phyloP scores from a whole-genome alignment of 352 stramenopile species.

The Pythium dissotocum region DNA sequence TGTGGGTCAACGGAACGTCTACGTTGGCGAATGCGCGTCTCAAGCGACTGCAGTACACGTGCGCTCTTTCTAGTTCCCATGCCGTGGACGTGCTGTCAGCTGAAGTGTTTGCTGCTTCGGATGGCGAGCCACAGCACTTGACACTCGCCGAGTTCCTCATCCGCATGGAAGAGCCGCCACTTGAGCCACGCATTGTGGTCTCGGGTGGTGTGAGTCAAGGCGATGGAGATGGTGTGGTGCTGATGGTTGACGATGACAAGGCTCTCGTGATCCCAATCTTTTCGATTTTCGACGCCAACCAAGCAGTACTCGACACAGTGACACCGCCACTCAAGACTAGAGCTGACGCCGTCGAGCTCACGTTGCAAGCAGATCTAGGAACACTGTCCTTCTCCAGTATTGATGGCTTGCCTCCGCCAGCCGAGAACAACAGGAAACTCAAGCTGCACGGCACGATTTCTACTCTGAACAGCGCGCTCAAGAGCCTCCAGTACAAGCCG shows the following conservation, averaged over 20 bases:
- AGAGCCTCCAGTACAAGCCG: constrained; percentile 14
- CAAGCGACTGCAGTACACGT: constrained; percentile 7
- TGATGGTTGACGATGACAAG: neutral
- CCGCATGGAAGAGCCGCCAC: constrained; percentile 5
- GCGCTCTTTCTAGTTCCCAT: neutral
- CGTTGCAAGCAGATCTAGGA: constrained; percentile 1
- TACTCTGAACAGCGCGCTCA: constrained; percentile 18
- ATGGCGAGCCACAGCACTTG: neutral
- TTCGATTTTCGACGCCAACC: constrained; percentile 22
- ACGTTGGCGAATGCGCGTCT: constrained; percentile 21
- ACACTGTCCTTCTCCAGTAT: neutral
- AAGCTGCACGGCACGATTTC: constrained; percentile 10
- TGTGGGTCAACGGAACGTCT: constrained; percentile 37
- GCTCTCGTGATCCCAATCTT: constrained; percentile 2
- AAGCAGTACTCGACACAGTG: neutral
- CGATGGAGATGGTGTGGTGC: neutral
- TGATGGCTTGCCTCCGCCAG: constrained; percentile 2
- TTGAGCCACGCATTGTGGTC: constrained; percentile 4
- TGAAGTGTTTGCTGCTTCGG: neutral
- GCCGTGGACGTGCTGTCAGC: constrained; percentile 6
- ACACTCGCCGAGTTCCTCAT: constrained; percentile 15
- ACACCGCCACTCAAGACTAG: neutral
- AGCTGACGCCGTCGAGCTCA: neutral
- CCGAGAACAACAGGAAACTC: neutral
- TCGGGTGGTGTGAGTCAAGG: neutral